These are phyloP conservation scores for Lentinula novae-zelandiae DNA, from an alignment of 1,284 basidiomycete species.

Conservation along the genomic window DNA sequence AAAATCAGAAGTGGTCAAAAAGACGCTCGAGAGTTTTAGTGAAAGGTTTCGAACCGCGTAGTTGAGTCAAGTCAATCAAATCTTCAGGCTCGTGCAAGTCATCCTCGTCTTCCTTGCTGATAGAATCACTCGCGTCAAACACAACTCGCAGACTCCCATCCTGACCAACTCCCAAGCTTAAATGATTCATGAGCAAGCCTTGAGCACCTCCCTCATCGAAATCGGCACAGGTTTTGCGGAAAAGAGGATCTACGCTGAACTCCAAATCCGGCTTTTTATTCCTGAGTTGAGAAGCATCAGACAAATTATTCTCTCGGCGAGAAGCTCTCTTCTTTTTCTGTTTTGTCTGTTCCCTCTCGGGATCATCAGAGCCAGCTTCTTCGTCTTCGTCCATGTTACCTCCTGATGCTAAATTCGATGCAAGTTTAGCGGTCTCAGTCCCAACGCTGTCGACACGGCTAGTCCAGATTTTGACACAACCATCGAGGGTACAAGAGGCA, in stretches of 20 bases:
- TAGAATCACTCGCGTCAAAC: slow-evolving; percentile 94
- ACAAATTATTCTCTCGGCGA: slow-evolving; percentile 77
- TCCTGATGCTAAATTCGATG: slow-evolving; percentile 85
- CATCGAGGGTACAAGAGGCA: slow-evolving; percentile 95
- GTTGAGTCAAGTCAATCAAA: slow-evolving; percentile 61
- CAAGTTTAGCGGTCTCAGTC: slow-evolving; percentile 93
- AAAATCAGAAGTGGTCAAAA: slow-evolving; percentile 1
- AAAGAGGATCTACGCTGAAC: slow-evolving; percentile 94
- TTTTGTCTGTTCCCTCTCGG: slow-evolving; percentile 54
- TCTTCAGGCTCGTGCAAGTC: slow-evolving; percentile 60
- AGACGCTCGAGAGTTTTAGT: slow-evolving; percentile 4
- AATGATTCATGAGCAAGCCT: slow-evolving; percentile 91
- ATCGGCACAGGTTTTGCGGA: slow-evolving; percentile 97
- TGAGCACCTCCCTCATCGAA: slow-evolving; percentile 98
- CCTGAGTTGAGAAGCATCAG: slow-evolving; percentile 74
- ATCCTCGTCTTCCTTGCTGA: slow-evolving; percentile 71
- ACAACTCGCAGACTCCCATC: slow-evolving; percentile 88
- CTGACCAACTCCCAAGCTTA: slow-evolving; percentile 70
- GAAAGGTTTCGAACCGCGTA: slow-evolving; percentile 54
- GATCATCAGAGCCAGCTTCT: slow-evolving; percentile 58
- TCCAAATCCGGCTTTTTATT: slow-evolving; percentile 94
- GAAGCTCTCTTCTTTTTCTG: slow-evolving; percentile 63
- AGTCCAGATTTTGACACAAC: slow-evolving; percentile 99
- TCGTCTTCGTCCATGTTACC: slow-evolving; percentile 54
- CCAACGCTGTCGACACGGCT: slow-evolving; percentile 96